phyloP scores from a whole-genome alignment of 805 yeast species.

The Cyberlindnera xylosilytica region DNA sequence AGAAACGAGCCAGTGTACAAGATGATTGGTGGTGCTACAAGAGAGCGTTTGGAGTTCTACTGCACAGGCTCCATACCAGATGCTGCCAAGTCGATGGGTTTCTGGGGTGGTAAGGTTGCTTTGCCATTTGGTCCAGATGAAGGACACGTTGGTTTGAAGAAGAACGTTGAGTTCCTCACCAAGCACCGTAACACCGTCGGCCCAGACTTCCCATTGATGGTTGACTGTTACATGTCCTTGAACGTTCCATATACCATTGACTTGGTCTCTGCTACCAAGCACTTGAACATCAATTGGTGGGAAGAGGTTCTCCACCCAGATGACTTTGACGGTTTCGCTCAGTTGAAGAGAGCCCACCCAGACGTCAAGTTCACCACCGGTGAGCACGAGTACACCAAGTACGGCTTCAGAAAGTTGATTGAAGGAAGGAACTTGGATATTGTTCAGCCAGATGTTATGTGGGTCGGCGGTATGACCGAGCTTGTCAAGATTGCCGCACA shows the following conservation, averaged over 20 bases:
- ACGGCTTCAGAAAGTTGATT: constrained; percentile 48
- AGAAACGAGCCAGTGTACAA: constrained; percentile 50
- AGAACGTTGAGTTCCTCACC: constrained; percentile 43
- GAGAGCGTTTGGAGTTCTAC: constrained; percentile 43
- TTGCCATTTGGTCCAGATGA: constrained; percentile 50
- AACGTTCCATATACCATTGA: constrained; percentile 47
- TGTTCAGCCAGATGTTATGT: constrained; percentile 51
- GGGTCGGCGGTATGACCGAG: constrained; percentile 53
- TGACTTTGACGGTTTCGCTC: constrained; percentile 46
- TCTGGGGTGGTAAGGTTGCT: constrained; percentile 53
- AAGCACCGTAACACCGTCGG: constrained; percentile 45
- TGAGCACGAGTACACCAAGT: constrained; percentile 50
- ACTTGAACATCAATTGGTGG: constrained; percentile 49
- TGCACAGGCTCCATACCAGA: constrained; percentile 47
- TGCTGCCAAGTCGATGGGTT: constrained; percentile 48
- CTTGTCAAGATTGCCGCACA: constrained; percentile 43
- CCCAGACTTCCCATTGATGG: constrained; percentile 51
- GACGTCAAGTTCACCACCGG: constrained; percentile 49
- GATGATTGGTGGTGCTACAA: constrained; percentile 49
- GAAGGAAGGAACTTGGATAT: constrained; percentile 47
- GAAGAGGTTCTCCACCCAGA: constrained; percentile 52
- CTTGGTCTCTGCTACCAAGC: constrained; percentile 40
- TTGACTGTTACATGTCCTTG: constrained; percentile 51
- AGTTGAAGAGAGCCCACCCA: constrained; percentile 45
- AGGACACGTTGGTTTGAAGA: constrained; percentile 43